Evolutionary conservation across 768 basidiomycete genomes (phyloP).

Genomic region (Pleurotus sapidus): DNA sequence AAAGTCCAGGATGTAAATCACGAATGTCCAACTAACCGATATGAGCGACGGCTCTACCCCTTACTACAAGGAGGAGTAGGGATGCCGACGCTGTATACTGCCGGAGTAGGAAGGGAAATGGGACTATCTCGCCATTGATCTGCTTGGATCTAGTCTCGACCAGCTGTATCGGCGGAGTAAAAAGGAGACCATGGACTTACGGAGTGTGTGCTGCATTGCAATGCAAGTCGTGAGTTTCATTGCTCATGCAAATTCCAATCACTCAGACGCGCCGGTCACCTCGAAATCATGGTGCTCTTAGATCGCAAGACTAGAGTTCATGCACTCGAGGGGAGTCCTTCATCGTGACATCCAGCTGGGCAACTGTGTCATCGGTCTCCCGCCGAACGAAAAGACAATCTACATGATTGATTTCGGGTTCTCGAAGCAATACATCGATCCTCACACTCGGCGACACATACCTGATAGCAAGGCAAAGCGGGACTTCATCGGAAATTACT

Average conservation of each 20-base stretch:
- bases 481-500: slow-evolving; percentile 83
- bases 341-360: slow-evolving; percentile 82
- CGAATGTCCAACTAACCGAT: slow-evolving; percentile 74
- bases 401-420: slow-evolving; percentile 90
- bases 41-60: slow-evolving; percentile 69
- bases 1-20: slow-evolving; percentile 71
- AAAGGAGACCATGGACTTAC: slow-evolving; percentile 60
- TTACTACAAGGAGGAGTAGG: slow-evolving; percentile 67
- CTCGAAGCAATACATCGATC: slow-evolving; percentile 75
- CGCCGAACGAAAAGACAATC: slow-evolving; percentile 54
- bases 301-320: slow-evolving; percentile 71
- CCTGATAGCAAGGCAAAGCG: slow-evolving; percentile 64
- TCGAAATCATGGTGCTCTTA: slow-evolving; percentile 21
- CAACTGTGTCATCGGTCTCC: slow-evolving; percentile 65
- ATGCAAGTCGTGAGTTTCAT: slow-evolving; percentile 64
- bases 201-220: slow-evolving; percentile 72
- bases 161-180: slow-evolving; percentile 53
- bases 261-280: not conserved
- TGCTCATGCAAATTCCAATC: not conserved
- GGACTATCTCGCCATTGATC: slow-evolving; percentile 76
- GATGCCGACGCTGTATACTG: slow-evolving; percentile 70
- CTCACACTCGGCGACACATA: slow-evolving; percentile 62
- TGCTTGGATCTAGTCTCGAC: slow-evolving; percentile 71
- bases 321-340: slow-evolving; percentile 71
- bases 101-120: slow-evolving; percentile 54